Conservation (phyloP, 2,329 filamentous ascomycete genomes). For the Coniochaeta hoffmannii region DNA sequence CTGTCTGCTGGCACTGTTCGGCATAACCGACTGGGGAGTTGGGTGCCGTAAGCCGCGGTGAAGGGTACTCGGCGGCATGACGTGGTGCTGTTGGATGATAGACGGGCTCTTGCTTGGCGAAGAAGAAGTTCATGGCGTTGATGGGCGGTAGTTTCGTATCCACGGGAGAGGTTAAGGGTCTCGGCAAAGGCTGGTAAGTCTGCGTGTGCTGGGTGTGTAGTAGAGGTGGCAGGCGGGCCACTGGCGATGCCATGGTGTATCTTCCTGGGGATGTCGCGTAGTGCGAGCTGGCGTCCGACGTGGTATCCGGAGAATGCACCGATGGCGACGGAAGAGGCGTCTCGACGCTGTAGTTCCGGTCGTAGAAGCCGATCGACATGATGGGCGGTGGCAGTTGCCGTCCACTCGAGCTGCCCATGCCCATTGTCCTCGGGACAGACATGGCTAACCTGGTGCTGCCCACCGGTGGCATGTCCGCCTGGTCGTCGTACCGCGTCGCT, state of each 20-base stretch:
- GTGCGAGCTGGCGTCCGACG: slow-evolving; percentile 61
- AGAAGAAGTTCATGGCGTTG: slow-evolving; percentile 7
- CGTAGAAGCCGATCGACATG: slow-evolving; percentile 9
- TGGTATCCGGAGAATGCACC: slow-evolving; percentile 49
- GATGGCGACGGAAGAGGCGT: slow-evolving; percentile 29
- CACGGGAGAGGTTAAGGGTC: slow-evolving; percentile 3
- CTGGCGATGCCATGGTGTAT: slow-evolving; percentile 19
- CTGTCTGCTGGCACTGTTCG: background rate
- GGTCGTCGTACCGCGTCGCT: slow-evolving; percentile 20
- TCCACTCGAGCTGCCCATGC: slow-evolving; percentile 1
- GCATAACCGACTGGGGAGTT: slow-evolving; percentile 20
- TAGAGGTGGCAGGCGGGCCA: slow-evolving; percentile 33
- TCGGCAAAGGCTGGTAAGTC: background rate
- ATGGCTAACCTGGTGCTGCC: background rate
- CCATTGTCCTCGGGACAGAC: slow-evolving; percentile 8
- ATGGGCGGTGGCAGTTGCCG: slow-evolving; percentile 11
- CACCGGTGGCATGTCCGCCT: background rate
- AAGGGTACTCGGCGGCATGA: slow-evolving; percentile 8
- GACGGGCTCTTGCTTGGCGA: background rate
- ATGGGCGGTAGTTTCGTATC: slow-evolving; percentile 23
- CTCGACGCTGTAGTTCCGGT: slow-evolving; percentile 19
- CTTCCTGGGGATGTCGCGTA: slow-evolving; percentile 51
- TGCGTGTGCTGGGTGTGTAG: slow-evolving; percentile 3
- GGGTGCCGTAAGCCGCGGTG: slow-evolving; percentile 25
- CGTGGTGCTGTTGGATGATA: background rate